Evolutionary conservation across 2,329 filamentous ascomycete genomes (phyloP).

Genomic region (Chrysoporthe deuterocubensis): DNA sequence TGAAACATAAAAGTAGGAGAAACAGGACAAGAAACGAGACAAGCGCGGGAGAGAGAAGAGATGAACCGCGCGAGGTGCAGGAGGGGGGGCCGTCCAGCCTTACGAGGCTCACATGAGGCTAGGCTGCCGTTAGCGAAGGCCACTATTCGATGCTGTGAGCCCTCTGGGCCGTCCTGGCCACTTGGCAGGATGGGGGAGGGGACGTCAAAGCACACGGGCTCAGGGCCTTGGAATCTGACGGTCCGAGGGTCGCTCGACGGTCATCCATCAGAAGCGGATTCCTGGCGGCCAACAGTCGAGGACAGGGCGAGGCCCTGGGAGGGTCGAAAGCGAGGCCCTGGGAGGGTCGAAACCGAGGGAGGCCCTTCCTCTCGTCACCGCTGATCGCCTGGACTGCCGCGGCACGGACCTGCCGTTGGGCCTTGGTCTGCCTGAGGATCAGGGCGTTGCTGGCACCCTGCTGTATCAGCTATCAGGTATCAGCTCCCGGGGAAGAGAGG

Average conservation of each 20-base stretch:
- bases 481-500: not conserved
- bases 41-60: slow-evolving; percentile 9
- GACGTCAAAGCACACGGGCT: not conserved
- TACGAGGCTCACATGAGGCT: slow-evolving; percentile 16
- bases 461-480: no score
- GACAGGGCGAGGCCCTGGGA: not conserved
- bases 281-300: not conserved
- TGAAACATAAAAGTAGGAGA: slow-evolving; percentile 14
- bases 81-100: slow-evolving; percentile 23
- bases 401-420: not conserved
- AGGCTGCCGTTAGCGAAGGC: slow-evolving; percentile 23
- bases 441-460: no score
- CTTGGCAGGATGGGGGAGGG: not conserved
- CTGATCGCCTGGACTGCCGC: not conserved
- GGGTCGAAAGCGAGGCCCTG: slow-evolving; percentile 1
- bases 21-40: not conserved
- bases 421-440: no score
- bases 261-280: slow-evolving; percentile 6
- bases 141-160: slow-evolving; percentile 13
- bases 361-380: not conserved
- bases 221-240: slow-evolving; percentile 7
- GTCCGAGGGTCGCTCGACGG: not conserved
- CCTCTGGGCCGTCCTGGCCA: not conserved
- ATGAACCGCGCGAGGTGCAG: slow-evolving; percentile 8
- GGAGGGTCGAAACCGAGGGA: not conserved